Base-by-base conservation (phyloP, 1,284 basidiomycete species). In the Marasmius oreades region DNA sequence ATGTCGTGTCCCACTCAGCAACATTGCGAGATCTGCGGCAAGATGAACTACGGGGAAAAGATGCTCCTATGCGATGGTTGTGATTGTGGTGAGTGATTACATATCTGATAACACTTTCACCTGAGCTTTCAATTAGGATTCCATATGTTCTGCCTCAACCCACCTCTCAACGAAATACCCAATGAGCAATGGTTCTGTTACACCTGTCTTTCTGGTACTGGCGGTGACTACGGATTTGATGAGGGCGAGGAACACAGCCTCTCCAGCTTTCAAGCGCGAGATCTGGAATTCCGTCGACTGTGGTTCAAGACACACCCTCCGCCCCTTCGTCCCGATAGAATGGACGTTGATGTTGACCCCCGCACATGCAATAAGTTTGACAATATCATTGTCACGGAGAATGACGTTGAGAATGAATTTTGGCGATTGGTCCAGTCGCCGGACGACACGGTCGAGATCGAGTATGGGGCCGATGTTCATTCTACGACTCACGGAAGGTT, bases 171-270 rank as follows among this genome's bases (percentile, higher is more conserved):
- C 2, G 76, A 79, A 4, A 90, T 98, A 54, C 96, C 97, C 2
- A 90, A 89, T 62, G 92, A 94, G 55, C 90, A 96, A 62, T 99
- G 97, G 96, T 98, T 88, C 71, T 99, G 97, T 71, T 92, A 93
- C 64, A 86, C 88, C 1, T 99, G 97, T 68, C 78, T 99, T 16
- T 84, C 95, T 45, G 90, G 88, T 26, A 97, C 93, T 0, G 95
- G 96, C n/a, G 93, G 93, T 56, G 97, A 98, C 72, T 99, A 93
- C 67, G 97, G 97, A 43, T 99, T 99, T 67, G 96, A 98, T 65
- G 96, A 98, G 67, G 97, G 97, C 54, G 91, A 98, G 70, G 95
- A 98, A 63, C 96, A 99, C 71, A 88, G 86, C 60, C 79, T 99
- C 44, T 83, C 92, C 43, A 93, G 87, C 64, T 99, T 99, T 74